phyloP scores from a whole-genome alignment of 1,284 basidiomycete genomes.

The Fomes fomentarius region DNA sequence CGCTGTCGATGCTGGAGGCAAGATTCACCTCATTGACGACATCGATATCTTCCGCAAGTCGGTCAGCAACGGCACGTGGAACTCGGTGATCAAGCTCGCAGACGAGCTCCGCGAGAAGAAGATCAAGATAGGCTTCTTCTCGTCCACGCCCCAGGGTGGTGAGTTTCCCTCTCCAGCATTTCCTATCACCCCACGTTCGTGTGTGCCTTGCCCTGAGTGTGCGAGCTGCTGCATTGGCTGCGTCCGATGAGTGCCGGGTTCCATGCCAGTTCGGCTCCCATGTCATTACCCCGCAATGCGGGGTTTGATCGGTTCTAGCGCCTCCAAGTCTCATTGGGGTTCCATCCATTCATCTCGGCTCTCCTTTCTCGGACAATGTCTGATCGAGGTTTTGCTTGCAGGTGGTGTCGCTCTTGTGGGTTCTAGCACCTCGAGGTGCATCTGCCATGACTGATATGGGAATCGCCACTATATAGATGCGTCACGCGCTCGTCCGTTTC shows the following conservation, averaged over 20 bases:
- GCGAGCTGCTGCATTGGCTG: background rate
- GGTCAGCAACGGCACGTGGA: slow-evolving; percentile 75
- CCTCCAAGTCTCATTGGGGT: slow-evolving; percentile 11
- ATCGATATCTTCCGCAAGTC: slow-evolving; percentile 70
- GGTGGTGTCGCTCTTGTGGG: slow-evolving; percentile 87
- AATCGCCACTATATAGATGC: slow-evolving; percentile 60
- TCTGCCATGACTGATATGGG: slow-evolving; percentile 12
- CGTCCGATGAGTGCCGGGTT: background rate
- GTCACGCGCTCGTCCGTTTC: slow-evolving; percentile 86
- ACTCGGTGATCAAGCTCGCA: slow-evolving; percentile 75
- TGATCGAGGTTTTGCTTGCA: slow-evolving; percentile 34
- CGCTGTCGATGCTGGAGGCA: slow-evolving; percentile 76
- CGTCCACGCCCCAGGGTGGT: slow-evolving; percentile 89
- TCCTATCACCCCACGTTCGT: background rate
- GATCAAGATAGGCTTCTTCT: slow-evolving; percentile 87
- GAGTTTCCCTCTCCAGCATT: slow-evolving; percentile 26
- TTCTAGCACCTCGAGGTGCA: slow-evolving; percentile 11
- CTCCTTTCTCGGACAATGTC: slow-evolving; percentile 18
- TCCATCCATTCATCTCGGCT: slow-evolving; percentile 6
- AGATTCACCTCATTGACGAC: slow-evolving; percentile 80
- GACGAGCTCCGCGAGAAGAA: slow-evolving; percentile 83
- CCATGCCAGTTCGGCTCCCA: background rate
- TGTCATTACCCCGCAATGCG: slow-evolving; percentile 19
- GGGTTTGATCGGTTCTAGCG: slow-evolving; percentile 29
- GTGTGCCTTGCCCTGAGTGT: slow-evolving; percentile 7